phyloP scores from a whole-genome alignment of 108 stramenopile genomes.

The Craspedostauros australis region DNA sequence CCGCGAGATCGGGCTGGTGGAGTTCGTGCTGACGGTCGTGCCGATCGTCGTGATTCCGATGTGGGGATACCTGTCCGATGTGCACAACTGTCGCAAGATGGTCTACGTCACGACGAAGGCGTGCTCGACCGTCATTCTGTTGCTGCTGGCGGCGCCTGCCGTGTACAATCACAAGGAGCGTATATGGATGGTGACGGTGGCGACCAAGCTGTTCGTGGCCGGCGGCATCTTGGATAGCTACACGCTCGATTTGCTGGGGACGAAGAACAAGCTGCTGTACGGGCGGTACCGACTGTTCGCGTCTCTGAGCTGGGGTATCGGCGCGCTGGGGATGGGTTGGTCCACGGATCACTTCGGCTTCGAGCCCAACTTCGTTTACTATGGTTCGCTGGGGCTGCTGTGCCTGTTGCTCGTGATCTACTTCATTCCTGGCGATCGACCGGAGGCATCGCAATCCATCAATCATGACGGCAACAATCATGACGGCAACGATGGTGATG shows the following conservation, averaged over 20 bases:
- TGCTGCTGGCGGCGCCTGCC: constrained; percentile 29
- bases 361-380: constrained; percentile 43
- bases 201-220: constrained; percentile 30
- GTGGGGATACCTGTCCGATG: constrained; percentile 35
- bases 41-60: constrained; percentile 14
- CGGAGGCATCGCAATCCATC: constrained; percentile 19
- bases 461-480: neutral
- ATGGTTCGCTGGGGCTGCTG: constrained; percentile 22
- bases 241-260: constrained; percentile 36
- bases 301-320: constrained; percentile 35
- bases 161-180: constrained; percentile 17
- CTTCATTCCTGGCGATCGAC: constrained; percentile 18
- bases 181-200: constrained; percentile 21
- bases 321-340: constrained; percentile 47
- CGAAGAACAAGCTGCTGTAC: constrained; percentile 29
- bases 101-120: constrained; percentile 35
- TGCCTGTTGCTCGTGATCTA: constrained; percentile 24
- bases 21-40: constrained; percentile 24
- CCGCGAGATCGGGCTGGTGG: constrained; percentile 32
- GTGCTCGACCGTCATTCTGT: constrained; percentile 15
- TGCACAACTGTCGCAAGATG: constrained; percentile 28
- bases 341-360: constrained; percentile 40
- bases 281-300: constrained; percentile 41
- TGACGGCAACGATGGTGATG: neutral
- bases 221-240: constrained; percentile 37